A percentile compares a stretch with the other conserved stretches of the same genome.
phyloP scores from a whole-genome alignment of 140 eudicot genomes.

The Bidens hawaiensis region DNA sequence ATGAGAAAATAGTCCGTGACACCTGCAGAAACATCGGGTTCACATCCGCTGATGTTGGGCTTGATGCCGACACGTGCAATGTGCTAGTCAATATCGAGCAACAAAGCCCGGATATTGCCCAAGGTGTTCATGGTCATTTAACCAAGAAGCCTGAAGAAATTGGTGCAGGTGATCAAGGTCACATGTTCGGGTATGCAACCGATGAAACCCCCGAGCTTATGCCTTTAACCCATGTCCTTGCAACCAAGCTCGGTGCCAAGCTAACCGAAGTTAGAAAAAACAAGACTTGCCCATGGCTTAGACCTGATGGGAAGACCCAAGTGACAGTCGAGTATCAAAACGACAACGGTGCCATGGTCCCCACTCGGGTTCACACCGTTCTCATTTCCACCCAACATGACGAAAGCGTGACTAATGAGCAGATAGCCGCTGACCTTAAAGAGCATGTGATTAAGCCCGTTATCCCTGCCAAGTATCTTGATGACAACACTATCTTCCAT shows the following conservation, averaged over 20 bases:
- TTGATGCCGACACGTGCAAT: conserved; percentile 38
- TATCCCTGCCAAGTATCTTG: conserved; percentile 6
- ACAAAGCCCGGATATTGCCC: conserved; percentile 27
- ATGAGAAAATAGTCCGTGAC: conserved; percentile 43
- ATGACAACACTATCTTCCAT: conserved; percentile 34
- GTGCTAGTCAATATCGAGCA: conserved; percentile 41
- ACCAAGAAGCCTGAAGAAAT: conserved; percentile 42
- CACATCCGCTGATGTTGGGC: conserved; percentile 38
- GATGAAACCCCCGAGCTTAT: conserved; percentile 23
- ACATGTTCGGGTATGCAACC: conserved; percentile 30
- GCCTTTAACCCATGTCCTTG: conserved; percentile 45
- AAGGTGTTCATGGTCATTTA: conserved; percentile 41
- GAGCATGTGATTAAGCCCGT: conserved; percentile 6
- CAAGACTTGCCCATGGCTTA: conserved; percentile 39
- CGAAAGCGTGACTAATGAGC: conserved; percentile 52
- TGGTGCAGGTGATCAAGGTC: conserved; percentile 44
- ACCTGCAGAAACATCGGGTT: conserved; percentile 39
- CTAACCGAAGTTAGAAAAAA: conserved; percentile 39
- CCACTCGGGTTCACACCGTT: conserved; percentile 54
- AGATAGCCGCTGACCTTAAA: conserved; percentile 15
- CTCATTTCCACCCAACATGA: conserved; percentile 73
- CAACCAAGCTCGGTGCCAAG: conserved; percentile 38
- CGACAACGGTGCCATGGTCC: conserved; percentile 58
- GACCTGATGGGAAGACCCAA: conserved; percentile 44
- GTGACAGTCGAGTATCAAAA: conserved; percentile 39